Conservation (phyloP, 768 basidiomycete species). For the Russula vinacea region DNA sequence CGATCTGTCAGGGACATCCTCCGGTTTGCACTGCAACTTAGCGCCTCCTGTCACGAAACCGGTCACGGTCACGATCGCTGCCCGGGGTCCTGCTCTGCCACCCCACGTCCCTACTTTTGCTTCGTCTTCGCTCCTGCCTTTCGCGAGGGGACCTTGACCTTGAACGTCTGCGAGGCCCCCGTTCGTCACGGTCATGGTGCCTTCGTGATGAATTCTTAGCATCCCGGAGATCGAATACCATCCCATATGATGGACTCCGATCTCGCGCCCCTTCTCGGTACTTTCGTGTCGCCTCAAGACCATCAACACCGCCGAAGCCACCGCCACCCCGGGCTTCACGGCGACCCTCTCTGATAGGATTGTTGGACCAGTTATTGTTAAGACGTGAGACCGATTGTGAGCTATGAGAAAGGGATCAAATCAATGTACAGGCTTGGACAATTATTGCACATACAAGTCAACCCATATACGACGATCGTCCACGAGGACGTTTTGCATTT, state of each 20-base stretch:
- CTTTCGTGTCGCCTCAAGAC: conserved; percentile 66
- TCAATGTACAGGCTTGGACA: conserved; percentile 9
- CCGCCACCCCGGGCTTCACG: conserved; percentile 35
- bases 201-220: conserved; percentile 19
- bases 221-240: conserved; percentile 79
- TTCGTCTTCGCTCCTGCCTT: conserved; percentile 51
- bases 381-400: conserved; percentile 93
- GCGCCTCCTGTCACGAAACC: conserved; percentile 13
- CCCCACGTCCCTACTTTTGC: conserved; percentile 36
- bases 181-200: conserved; percentile 21
- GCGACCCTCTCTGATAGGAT: conserved; percentile 51
- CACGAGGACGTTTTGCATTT: conserved; percentile 98
- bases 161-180: conserved; percentile 37
- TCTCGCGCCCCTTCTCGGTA: conserved; percentile 52
- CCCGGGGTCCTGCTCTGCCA: conserved; percentile 5
- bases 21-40: conserved; percentile 6
- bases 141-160: conserved; percentile 23
- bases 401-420: conserved; percentile 40
- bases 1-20: background rate
- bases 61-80: conserved; percentile 20
- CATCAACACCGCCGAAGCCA: conserved; percentile 69
- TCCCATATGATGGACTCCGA: conserved; percentile 52
- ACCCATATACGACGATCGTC: conserved; percentile 99
- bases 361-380: conserved; percentile 80
- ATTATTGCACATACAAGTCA: conserved; percentile 72